Percentiles rank a stretch among this genome's conserved stretches.
Evolutionary conservation across 2,329 filamentous ascomycete species (phyloP).

Genomic region (Helotiales sp.): DNA sequence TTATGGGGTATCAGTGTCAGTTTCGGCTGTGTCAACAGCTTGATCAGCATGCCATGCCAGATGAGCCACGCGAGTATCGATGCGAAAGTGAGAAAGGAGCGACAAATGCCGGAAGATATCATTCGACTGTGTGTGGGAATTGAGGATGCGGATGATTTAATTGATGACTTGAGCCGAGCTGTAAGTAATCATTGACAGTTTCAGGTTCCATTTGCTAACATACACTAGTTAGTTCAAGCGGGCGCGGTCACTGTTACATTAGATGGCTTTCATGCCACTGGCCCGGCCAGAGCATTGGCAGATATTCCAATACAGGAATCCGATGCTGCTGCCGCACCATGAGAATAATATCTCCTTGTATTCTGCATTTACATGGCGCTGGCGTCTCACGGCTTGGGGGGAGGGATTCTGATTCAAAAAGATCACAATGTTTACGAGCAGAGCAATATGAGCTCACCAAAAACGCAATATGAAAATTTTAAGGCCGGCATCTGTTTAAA

Average conservation of each 20-base stretch:
- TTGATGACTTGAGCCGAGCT: conserved; percentile 89
- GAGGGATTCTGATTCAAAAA: background rate
- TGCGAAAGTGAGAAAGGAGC: conserved; percentile 85
- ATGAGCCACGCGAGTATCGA: conserved; percentile 99
- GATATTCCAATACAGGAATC: conserved; percentile 39
- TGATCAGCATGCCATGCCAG: conserved; percentile 99
- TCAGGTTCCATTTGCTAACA: conserved; percentile 32
- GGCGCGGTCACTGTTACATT: conserved; percentile 87
- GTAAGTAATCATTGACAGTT: conserved; percentile 59
- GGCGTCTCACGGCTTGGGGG: conserved; percentile 18
- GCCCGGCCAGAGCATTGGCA: conserved; percentile 34
- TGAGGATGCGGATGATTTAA: conserved; percentile 87
- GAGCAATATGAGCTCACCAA: conserved; percentile 1
- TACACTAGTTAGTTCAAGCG: conserved; percentile 79
- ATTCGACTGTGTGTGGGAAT: conserved; percentile 96
- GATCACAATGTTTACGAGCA: conserved; percentile 4
- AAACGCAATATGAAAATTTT: conserved; percentile 13
- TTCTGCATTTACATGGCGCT: conserved; percentile 29
- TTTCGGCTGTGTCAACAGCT: conserved; percentile 96
- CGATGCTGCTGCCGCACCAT: conserved; percentile 36
- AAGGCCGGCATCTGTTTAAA: background rate
- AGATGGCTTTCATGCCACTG: conserved; percentile 75
- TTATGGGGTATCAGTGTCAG: conserved; percentile 96
- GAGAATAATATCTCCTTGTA: conserved; percentile 17
- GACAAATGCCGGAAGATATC: conserved; percentile 94